Evolutionary conservation across 208 protist genomes (phyloP), one percentile per base, ranked within the genome.

Genomic region (Trypanosoma grayi): DNA sequence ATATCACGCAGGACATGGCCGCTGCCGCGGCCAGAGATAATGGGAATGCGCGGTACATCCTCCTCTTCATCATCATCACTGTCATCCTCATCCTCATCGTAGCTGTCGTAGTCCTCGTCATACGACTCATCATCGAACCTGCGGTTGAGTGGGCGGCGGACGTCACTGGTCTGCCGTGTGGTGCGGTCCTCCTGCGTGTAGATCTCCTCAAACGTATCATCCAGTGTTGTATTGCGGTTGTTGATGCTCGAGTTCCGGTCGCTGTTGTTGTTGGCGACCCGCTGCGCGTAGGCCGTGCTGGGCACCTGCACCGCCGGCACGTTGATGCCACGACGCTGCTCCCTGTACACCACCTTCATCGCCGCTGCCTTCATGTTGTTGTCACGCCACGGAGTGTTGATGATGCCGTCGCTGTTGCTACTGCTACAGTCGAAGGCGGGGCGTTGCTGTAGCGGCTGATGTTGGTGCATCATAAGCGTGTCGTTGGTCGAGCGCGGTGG

Each of bases 41-140:
- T 79, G 56, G 88, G 64, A 68, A 92, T 92, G 40, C 73, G 79
- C 13, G 85, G 85, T 34, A 84, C 79, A 50, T 92, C 85, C 22
- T 89, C 79, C 14, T 78, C 72, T 20, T 92, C 81, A 31, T 84
- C 77, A 46, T 85, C 75, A 47, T 85, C 77, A 11, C 84, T 68
- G 34, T 90, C 77, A 44, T 85, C 73, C 51, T 87, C 76, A 40
- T 82, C 78, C 53, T 81, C 68, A 63, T 84, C 79, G 39, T 73
- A 44, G 1, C 75, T 66, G 10, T 73, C 64, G 4, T 70, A 24
- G 2, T 20, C 16, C 0, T 56, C 34, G n/a, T 54, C 25, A 40
- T 40, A 55, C 8, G 43, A 22, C 2, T 66, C 53, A 34, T 40
- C 11, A 22, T 58, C 39, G 52, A 55, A 54, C 9, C n/a, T 60